Conservation (phyloP, 2,329 filamentous ascomycete genomes). For the Ophioceras dolichostomum region DNA sequence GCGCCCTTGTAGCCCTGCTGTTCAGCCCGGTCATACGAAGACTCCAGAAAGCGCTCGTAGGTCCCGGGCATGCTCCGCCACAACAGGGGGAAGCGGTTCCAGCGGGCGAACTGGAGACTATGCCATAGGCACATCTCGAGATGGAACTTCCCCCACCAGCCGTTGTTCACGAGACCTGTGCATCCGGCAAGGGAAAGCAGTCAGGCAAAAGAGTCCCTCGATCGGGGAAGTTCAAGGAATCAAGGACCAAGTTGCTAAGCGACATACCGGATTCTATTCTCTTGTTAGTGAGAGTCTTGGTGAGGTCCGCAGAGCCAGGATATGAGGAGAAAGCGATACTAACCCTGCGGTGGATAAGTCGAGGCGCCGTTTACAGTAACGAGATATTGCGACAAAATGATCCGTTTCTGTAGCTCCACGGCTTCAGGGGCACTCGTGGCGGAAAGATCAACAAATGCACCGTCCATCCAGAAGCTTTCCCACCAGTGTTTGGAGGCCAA, state of each 20-base stretch:
- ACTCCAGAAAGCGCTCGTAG: constrained; percentile 32
- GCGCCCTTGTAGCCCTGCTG: constrained; percentile 30
- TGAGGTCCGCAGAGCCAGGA: too few species aligned
- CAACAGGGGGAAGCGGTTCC: constrained; percentile 31
- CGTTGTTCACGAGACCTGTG: constrained; percentile 38
- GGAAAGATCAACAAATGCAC: constrained; percentile 39
- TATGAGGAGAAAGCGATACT: too few species aligned
- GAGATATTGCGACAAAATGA: constrained; percentile 40
- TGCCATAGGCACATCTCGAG: constrained; percentile 45
- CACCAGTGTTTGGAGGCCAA: constrained; percentile 28
- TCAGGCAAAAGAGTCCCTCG: too few species aligned
- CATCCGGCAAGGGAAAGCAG: constrained; percentile 5
- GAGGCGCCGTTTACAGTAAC: constrained; percentile 39
- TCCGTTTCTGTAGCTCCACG: constrained; percentile 36
- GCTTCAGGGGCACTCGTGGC: constrained; percentile 24
- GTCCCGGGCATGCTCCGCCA: constrained; percentile 29
- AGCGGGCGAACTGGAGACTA: constrained; percentile 34
- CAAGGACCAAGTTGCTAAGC: too few species aligned
- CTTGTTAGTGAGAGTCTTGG: too few species aligned
- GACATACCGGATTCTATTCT: constrained; percentile 10
- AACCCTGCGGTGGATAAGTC: constrained; percentile 31
- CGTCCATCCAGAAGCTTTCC: constrained; percentile 34
- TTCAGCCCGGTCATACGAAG: constrained; percentile 21
- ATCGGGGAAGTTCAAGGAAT: too few species aligned
- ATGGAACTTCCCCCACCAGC: constrained; percentile 45